Percentiles rank a stretch among this genome's conserved stretches.
These are phyloP conservation scores for Dentipellis fragilis DNA, from an alignment of 768 basidiomycete genomes.

Conservation along the genomic window DNA sequence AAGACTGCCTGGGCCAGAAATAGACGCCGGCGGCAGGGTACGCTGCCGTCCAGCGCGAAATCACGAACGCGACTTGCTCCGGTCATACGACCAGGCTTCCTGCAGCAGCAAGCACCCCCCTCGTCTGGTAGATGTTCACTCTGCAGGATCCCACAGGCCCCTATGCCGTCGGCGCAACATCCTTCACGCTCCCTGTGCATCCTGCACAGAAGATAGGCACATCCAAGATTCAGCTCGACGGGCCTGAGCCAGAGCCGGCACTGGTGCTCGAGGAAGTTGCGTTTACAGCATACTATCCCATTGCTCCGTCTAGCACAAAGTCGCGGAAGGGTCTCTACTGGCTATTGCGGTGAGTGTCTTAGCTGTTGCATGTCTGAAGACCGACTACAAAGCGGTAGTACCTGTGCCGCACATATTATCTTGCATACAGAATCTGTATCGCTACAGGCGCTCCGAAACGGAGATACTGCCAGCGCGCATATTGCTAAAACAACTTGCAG, in stretches of 20 bases:
- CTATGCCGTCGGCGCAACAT: slow-evolving; percentile 6
- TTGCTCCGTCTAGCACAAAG: neutral
- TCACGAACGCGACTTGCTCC: too few relatives aligned
- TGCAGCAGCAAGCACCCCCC: neutral
- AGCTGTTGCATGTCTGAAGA: too few relatives aligned
- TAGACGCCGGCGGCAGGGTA: too few relatives aligned
- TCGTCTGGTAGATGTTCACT: neutral
- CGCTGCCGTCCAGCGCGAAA: too few relatives aligned
- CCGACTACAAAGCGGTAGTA: neutral
- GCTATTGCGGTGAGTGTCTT: slow-evolving; percentile 7
- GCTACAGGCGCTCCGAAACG: too few relatives aligned
- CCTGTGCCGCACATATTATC: neutral
- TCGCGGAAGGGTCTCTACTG: slow-evolving; percentile 4
- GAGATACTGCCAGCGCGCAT: too few relatives aligned
- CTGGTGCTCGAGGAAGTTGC: slow-evolving; percentile 6
- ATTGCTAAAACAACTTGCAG: too few relatives aligned
- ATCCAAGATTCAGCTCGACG: neutral
- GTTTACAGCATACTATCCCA: slow-evolving; percentile 9
- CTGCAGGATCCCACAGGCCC: slow-evolving; percentile 7
- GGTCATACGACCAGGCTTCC: neutral
- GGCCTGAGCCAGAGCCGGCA: neutral
- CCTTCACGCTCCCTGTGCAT: slow-evolving; percentile 5
- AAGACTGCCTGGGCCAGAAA: too few relatives aligned
- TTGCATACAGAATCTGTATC: too few relatives aligned
- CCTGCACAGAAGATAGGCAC: slow-evolving; percentile 1